A percentile compares a stretch with the other conserved stretches of the same genome.
Evolutionary conservation across 2,329 filamentous ascomycete species (phyloP).

Genomic region (Cadophora luteo-olivacea): DNA sequence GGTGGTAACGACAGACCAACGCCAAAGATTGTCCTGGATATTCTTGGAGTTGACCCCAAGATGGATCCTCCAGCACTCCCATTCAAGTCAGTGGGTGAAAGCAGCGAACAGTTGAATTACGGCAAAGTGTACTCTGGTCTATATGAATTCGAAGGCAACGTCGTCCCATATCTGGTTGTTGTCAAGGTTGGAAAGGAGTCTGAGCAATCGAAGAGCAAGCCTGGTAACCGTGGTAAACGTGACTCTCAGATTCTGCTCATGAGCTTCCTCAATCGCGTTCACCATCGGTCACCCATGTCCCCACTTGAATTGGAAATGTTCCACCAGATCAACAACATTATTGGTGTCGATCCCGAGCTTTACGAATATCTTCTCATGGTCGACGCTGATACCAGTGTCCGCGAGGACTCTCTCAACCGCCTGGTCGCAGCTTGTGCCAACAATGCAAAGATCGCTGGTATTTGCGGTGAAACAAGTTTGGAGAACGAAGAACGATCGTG

Average conservation of each 20-base stretch:
- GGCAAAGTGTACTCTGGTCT: conserved; percentile 98
- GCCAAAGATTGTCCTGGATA: conserved; percentile 96
- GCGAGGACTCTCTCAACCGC: conserved; percentile 89
- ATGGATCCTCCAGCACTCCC: conserved; percentile 92
- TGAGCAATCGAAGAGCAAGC: conserved; percentile 88
- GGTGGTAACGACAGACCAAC: conserved; percentile 95
- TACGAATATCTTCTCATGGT: conserved; percentile 99
- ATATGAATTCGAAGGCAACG: conserved; percentile 96
- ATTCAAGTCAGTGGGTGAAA: conserved; percentile 90
- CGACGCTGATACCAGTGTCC: conserved; percentile 94
- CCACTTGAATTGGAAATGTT: conserved; percentile 98
- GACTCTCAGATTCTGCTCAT: conserved; percentile 96
- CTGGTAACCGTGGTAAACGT: conserved; percentile 97
- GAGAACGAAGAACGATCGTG: conserved; percentile 94
- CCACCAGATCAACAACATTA: conserved; percentile 99
- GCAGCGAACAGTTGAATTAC: conserved; percentile 94
- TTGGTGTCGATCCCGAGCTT: conserved; percentile 94
- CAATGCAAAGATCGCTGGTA: conserved; percentile 94
- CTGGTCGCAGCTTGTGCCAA: conserved; percentile 92
- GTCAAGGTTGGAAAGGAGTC: conserved; percentile 98
- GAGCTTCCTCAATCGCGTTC: conserved; percentile 97
- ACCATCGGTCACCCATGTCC: conserved; percentile 92
- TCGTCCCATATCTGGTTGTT: conserved; percentile 93
- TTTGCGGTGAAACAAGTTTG: conserved; percentile 94
- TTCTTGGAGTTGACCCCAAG: conserved; percentile 95